These are phyloP conservation scores for Peziza echinospora DNA, from an alignment of 495 filamentous ascomycete species.

Conservation along the genomic window DNA sequence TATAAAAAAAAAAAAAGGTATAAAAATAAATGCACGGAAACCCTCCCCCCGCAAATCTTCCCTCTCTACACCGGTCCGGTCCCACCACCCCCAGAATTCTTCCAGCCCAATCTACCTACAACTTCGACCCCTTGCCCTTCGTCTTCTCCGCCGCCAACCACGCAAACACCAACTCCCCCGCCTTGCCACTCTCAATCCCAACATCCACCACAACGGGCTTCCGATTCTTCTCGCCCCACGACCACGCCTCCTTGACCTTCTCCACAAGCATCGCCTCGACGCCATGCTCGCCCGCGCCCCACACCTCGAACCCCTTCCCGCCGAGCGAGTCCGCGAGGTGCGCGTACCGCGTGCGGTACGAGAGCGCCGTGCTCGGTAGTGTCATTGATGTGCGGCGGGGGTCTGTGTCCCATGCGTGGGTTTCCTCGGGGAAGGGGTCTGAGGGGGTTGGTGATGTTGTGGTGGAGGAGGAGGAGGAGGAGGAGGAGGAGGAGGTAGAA, in stretches of 20 bases:
- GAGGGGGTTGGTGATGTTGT: too few relatives aligned
- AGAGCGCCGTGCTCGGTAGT: slow-evolving; percentile 33
- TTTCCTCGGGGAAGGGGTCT: slow-evolving; percentile 10
- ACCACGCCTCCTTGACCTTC: slow-evolving; percentile 33
- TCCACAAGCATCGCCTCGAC: slow-evolving; percentile 29
- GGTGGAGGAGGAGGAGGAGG: neutral
- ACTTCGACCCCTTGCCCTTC: slow-evolving; percentile 3
- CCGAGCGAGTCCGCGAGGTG: slow-evolving; percentile 36
- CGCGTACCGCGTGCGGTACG: slow-evolving; percentile 38
- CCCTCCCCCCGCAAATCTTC: too few relatives aligned
- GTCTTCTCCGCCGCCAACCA: slow-evolving; percentile 19
- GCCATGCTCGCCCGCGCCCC: slow-evolving; percentile 1
- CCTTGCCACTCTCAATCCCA: slow-evolving; percentile 34
- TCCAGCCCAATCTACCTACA: too few relatives aligned
- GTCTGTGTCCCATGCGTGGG: slow-evolving; percentile 21
- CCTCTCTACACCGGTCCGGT: too few relatives aligned
- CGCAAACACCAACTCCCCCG: slow-evolving; percentile 26
- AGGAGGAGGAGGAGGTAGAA: too few relatives aligned
- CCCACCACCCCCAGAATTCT: too few relatives aligned
- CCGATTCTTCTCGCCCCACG: slow-evolving; percentile 14
- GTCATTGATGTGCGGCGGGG: slow-evolving; percentile 16
- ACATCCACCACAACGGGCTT: slow-evolving; percentile 37
- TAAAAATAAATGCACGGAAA: too few relatives aligned
- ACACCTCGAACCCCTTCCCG: slow-evolving; percentile 32
- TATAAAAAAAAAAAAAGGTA: too few relatives aligned